Conservation (phyloP, 1,284 basidiomycete genomes). For the Singerocomus inundabilis region DNA sequence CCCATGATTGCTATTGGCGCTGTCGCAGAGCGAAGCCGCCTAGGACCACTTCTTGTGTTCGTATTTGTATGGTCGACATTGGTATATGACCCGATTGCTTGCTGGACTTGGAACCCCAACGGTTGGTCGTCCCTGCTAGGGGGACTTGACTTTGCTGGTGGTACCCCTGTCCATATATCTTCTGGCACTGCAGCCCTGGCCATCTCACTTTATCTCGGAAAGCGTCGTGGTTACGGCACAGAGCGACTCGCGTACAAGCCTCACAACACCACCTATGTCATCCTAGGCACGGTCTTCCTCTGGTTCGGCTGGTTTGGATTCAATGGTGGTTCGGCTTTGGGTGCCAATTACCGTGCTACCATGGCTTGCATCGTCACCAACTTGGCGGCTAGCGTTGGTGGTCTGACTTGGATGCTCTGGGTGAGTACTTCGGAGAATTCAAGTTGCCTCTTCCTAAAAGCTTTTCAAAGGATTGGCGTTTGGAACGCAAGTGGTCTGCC, state of each 20-base stretch:
- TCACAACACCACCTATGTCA: constrained; percentile 84
- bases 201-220: constrained; percentile 91
- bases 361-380: constrained; percentile 95
- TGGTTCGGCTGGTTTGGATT: constrained; percentile 99
- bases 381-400: constrained; percentile 81
- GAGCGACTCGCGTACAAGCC: constrained; percentile 89
- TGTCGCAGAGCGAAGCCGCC: constrained; percentile 85
- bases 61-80: constrained; percentile 91
- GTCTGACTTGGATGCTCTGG: constrained; percentile 93
- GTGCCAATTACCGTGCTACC: constrained; percentile 85
- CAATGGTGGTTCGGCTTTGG: constrained; percentile 84
- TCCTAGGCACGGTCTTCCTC: constrained; percentile 90
- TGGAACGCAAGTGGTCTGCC: constrained; percentile 90
- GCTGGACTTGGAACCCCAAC: constrained; percentile 91
- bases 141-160: constrained; percentile 93
- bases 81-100: constrained; percentile 91
- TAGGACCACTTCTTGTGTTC: constrained; percentile 88
- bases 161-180: constrained; percentile 92
- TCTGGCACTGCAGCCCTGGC: constrained; percentile 91
- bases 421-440: constrained; percentile 29
- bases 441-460: neutral
- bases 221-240: constrained; percentile 89
- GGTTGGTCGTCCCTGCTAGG: constrained; percentile 85
- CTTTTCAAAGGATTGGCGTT: constrained; percentile 71
- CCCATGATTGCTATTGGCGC: constrained; percentile 88